Evolutionary conservation across 2,329 filamentous ascomycete species (phyloP).

Genomic region (Colletotrichum tamarilloi): DNA sequence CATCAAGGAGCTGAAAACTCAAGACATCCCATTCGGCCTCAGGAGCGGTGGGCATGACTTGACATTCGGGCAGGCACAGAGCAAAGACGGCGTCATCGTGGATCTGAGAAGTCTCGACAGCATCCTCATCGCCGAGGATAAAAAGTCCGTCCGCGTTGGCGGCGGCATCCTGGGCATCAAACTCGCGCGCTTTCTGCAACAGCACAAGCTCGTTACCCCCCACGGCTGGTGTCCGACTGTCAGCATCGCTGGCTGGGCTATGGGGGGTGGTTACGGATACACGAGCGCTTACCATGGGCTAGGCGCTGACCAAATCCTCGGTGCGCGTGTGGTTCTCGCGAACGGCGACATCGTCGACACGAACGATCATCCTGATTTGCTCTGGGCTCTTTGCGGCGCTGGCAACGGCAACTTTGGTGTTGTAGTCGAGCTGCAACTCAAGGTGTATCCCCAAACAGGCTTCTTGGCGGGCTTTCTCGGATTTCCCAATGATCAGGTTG

Average conservation of each 20-base stretch:
- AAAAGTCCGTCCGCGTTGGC: constrained; percentile 29
- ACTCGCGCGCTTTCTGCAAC: constrained; percentile 27
- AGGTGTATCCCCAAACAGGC: constrained; percentile 45
- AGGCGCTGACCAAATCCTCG: constrained; percentile 50
- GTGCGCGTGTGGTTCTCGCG: constrained; percentile 50
- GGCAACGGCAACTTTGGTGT: constrained; percentile 51
- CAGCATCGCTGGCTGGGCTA: constrained; percentile 48
- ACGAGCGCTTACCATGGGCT: constrained; percentile 46
- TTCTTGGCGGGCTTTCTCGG: constrained; percentile 20
- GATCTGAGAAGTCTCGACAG: constrained; percentile 34
- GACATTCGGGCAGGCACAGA: constrained; percentile 4
- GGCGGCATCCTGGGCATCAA: constrained; percentile 33
- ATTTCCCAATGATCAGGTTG: constrained; percentile 38
- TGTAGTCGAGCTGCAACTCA: constrained; percentile 53
- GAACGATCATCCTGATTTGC: constrained; percentile 43
- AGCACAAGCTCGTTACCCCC: constrained; percentile 23
- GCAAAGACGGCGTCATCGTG: constrained; percentile 29
- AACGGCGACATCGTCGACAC: constrained; percentile 50
- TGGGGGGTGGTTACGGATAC: constrained; percentile 48
- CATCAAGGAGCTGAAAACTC: neutral
- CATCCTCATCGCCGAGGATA: constrained; percentile 27
- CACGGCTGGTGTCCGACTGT: constrained; percentile 37
- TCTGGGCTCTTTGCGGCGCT: constrained; percentile 52
- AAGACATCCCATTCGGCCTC: constrained; percentile 29
- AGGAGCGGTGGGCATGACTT: constrained; percentile 35